phyloP scores from a whole-genome alignment of 371 early-diverging fungal genomes.

The Saksenaea vasiformis region DNA sequence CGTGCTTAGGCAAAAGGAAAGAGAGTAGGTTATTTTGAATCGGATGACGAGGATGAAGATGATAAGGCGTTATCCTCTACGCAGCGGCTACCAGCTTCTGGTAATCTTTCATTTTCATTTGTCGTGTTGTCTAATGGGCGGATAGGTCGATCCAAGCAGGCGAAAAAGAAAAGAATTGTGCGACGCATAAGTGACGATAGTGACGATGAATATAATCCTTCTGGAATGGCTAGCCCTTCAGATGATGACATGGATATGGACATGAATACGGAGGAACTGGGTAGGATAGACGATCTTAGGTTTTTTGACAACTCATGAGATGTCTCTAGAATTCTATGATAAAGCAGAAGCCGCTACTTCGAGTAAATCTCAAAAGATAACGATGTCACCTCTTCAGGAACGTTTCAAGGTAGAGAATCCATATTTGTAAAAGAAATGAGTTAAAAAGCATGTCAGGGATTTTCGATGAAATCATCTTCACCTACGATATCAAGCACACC shows the following conservation, averaged over 20 bases:
- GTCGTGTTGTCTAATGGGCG: background rate
- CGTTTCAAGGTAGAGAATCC: slow-evolving; percentile 15
- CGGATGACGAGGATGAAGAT: slow-evolving; percentile 40
- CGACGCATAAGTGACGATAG: slow-evolving; percentile 25
- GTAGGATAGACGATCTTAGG: background rate
- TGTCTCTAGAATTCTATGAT: background rate
- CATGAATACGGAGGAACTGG: slow-evolving; percentile 5
- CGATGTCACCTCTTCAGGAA: slow-evolving; percentile 19
- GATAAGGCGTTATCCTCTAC: background rate
- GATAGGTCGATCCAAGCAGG: slow-evolving; percentile 11
- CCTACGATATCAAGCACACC: slow-evolving; percentile 11
- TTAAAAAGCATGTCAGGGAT: background rate
- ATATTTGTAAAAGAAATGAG: background rate
- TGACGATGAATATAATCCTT: slow-evolving; percentile 41
- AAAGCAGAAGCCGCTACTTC: background rate
- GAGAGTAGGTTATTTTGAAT: slow-evolving; percentile 21
- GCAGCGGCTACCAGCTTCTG: background rate
- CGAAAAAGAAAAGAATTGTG: slow-evolving; percentile 19
- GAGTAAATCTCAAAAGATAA: background rate
- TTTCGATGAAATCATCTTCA: slow-evolving; percentile 5
- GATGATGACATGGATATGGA: slow-evolving; percentile 38
- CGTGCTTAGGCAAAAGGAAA: background rate
- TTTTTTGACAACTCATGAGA: background rate
- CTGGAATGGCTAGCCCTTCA: slow-evolving; percentile 15
- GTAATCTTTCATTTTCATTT: background rate